Base-by-base conservation (phyloP, 164 flowering plant species). In the Aristolochia contorta region DNA sequence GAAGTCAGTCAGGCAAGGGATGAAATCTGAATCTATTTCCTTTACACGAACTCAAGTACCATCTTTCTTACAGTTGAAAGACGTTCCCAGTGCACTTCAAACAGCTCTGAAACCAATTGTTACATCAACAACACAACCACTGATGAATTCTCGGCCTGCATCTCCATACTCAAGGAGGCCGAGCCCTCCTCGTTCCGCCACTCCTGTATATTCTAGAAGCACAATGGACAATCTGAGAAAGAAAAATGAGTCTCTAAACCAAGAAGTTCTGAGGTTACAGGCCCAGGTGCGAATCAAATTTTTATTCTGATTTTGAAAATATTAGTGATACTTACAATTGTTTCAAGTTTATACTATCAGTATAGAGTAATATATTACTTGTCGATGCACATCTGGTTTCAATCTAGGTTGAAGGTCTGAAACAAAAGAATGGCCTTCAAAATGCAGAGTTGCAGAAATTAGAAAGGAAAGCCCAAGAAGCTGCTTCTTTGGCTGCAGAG, bases 141-240 rank as follows among this genome's bases (percentile, higher is more conserved):
- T 67, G 45, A 22, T 33, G 47, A 76, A 54, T 66, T 59, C 91
- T 21, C 79, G 85, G 65, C 70, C 87, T 55, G 55, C 71, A 51
- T 84, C 97, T 32, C 97, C 93, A 19, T 85, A 80, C 70, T 59
- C 87, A 22, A 78, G 95, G 64, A 79, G 71, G 69, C 84, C 85
- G 30, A 86, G 93, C 72, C 91, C 97, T 59, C 86, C 93, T 62
- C 80, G 83, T 27, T 75, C 83, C 49, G 69, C 67, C 21, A 67
- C 78, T 59, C 86, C 90, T 55, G 77, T 68, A 12, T 78, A 75
- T 64, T 83, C 97, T 5, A 83, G 79, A 70, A 76, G 86, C 65
- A 74, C 81, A 30, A 71, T 86, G 67, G 97, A 91, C 47, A 81
- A 74, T 59, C 82, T 91, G 10, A 83, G 66, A 78, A 88, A 79